Evolutionary conservation across 495 filamentous ascomycete species (phyloP).

Genomic region (Parachaetomium inaequale): DNA sequence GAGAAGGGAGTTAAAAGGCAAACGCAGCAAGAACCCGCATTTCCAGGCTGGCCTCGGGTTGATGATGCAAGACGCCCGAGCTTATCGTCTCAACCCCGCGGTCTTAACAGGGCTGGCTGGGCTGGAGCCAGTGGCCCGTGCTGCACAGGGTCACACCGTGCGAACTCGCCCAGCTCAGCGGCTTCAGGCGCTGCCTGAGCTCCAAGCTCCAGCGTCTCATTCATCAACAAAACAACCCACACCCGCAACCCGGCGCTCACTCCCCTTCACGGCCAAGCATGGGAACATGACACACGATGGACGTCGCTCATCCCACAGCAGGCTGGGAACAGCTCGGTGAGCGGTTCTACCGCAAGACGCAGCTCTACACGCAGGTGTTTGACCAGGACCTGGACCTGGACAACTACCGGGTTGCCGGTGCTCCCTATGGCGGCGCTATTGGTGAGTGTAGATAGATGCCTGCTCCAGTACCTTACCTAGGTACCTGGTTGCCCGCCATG

Average conservation of each 20-base stretch:
- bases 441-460: slow-evolving; percentile 51
- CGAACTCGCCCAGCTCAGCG: not conserved
- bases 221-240: slow-evolving; percentile 1
- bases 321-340: slow-evolving; percentile 92
- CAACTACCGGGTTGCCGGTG: slow-evolving; percentile 87
- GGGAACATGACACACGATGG: slow-evolving; percentile 45
- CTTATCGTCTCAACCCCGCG: slow-evolving; percentile 10
- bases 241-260: not conserved
- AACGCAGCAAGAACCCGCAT: not conserved
- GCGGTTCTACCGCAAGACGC: slow-evolving; percentile 88
- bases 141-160: slow-evolving; percentile 1
- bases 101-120: not conserved
- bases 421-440: slow-evolving; percentile 91
- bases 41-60: not conserved
- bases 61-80: slow-evolving; percentile 10
- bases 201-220: slow-evolving; percentile 3
- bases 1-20: not conserved
- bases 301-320: slow-evolving; percentile 65
- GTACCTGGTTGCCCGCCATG: not conserved
- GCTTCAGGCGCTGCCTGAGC: not conserved
- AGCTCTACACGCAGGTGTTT: slow-evolving; percentile 88
- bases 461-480: not conserved
- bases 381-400: slow-evolving; percentile 89
- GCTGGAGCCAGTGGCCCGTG: not conserved
- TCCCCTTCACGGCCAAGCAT: slow-evolving; percentile 17